Conservation (phyloP, 805 yeast species). For the Candida alai region DNA sequence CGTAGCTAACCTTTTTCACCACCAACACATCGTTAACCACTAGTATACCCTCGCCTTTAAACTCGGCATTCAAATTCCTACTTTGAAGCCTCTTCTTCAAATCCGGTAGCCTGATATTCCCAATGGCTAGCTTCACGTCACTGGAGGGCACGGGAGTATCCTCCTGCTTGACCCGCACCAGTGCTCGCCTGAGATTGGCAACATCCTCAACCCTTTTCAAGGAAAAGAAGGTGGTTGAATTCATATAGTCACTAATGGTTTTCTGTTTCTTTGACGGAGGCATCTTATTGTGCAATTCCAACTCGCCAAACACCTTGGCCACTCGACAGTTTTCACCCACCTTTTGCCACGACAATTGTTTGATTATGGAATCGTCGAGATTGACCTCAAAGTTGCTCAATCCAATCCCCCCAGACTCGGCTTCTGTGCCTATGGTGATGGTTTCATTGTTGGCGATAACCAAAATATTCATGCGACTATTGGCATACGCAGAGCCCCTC, state of each 20-base stretch:
- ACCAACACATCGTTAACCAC: conserved; percentile 78
- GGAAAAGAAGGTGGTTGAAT: conserved; percentile 28
- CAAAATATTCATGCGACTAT: conserved; percentile 26
- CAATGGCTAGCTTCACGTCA: conserved; percentile 62
- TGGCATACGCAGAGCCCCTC: conserved; percentile 10
- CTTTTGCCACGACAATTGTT: conserved; percentile 75
- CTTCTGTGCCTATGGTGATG: conserved; percentile 50
- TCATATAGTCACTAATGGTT: conserved; percentile 23
- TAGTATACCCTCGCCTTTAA: conserved; percentile 87
- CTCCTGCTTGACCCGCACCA: conserved; percentile 1
- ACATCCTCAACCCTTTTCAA: conserved; percentile 21
- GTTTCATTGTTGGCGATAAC: conserved; percentile 34
- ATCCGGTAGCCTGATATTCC: conserved; percentile 83
- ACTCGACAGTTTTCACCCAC: conserved; percentile 77
- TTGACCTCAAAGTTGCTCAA: conserved; percentile 52
- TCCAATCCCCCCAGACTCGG: conserved; percentile 26
- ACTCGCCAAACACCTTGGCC: conserved; percentile 75
- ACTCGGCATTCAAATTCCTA: conserved; percentile 71
- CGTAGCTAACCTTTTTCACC: conserved; percentile 58
- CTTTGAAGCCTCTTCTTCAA: conserved; percentile 59
- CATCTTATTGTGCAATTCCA: conserved; percentile 30
- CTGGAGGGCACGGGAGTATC: conserved; percentile 6
- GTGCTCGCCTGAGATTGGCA: conserved; percentile 13
- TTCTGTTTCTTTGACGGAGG: conserved; percentile 10
- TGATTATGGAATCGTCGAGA: conserved; percentile 60